Percentiles rank a stretch among this genome's conserved stretches.
phyloP scores from a whole-genome alignment of 768 basidiomycete species.

The Kwoniella sp. region DNA sequence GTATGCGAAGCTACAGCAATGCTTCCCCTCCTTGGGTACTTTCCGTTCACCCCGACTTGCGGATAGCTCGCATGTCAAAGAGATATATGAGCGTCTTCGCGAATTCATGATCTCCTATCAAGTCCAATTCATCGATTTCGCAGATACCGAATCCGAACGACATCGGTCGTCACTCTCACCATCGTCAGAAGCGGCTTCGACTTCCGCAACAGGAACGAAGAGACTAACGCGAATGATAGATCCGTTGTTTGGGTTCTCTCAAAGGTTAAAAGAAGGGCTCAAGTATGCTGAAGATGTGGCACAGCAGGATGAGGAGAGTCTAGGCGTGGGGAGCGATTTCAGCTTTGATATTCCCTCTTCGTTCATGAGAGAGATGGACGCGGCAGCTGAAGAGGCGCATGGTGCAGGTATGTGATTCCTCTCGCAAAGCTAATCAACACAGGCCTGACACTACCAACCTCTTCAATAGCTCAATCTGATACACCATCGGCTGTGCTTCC shows the following conservation, averaged over 20 bases:
- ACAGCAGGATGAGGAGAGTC: neutral
- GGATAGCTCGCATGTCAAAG: neutral
- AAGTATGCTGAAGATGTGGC: neutral
- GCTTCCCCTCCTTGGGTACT: slow-evolving; percentile 5
- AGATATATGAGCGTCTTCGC: neutral
- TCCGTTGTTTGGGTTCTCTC: slow-evolving; percentile 8
- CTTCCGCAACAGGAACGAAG: neutral
- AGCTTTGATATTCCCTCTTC: neutral
- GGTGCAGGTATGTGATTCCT: neutral
- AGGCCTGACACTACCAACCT: neutral
- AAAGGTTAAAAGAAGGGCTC: slow-evolving; percentile 1
- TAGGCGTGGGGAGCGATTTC: neutral
- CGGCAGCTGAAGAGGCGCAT: neutral
- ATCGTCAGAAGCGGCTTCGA: neutral
- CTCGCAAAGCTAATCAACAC: neutral
- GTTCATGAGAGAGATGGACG: neutral
- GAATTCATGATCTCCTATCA: slow-evolving; percentile 7
- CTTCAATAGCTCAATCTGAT: too few species aligned
- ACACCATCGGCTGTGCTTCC: too few species aligned
- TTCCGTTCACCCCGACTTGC: slow-evolving; percentile 3
- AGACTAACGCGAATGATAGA: slow-evolving; percentile 14
- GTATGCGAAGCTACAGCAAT: slow-evolving; percentile 4
- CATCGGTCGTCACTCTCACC: neutral
- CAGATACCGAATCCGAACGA: neutral
- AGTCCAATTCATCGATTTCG: slow-evolving; percentile 11